Percentiles rank a stretch among this genome's conserved stretches.
Evolutionary conservation across 495 filamentous ascomycete genomes (phyloP).

Genomic region (Evernia prunastri): DNA sequence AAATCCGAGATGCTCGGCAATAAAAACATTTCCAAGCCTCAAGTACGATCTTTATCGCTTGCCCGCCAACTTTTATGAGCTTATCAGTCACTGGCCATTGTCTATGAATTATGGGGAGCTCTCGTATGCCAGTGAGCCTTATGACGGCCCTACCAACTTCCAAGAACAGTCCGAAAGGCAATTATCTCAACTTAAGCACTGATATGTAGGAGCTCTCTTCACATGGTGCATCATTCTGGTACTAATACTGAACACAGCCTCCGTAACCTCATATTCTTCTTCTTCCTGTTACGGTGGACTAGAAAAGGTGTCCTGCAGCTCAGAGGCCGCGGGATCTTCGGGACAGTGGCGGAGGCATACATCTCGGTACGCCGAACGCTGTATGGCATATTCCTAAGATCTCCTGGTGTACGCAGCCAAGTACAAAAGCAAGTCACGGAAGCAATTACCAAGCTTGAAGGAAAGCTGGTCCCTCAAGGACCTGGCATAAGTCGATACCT

Average conservation of each 20-base stretch:
- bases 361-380: constrained; percentile 57
- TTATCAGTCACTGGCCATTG: too few relatives aligned
- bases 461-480: constrained; percentile 69
- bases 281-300: constrained; percentile 82
- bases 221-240: neutral
- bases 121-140: constrained; percentile 25
- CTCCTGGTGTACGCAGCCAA: constrained; percentile 74
- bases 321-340: constrained; percentile 80
- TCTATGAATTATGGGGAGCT: constrained; percentile 18
- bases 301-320: constrained; percentile 75
- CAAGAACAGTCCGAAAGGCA: constrained; percentile 16
- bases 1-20: constrained; percentile 1
- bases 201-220: constrained; percentile 13
- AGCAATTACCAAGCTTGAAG: constrained; percentile 68
- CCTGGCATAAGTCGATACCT: constrained; percentile 67
- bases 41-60: neutral
- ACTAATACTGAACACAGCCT: constrained; percentile 46
- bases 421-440: constrained; percentile 71
- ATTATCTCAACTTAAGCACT: constrained; percentile 18
- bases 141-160: constrained; percentile 15
- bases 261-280: constrained; percentile 81
- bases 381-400: constrained; percentile 79
- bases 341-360: constrained; percentile 68
- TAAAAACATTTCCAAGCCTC: neutral
- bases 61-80: neutral